A percentile compares a stretch with the other conserved stretches of the same genome.
These are phyloP conservation scores for Trichoderma aggressivum DNA, from an alignment of 2,329 filamentous ascomycete species.

Conservation along the genomic window DNA sequence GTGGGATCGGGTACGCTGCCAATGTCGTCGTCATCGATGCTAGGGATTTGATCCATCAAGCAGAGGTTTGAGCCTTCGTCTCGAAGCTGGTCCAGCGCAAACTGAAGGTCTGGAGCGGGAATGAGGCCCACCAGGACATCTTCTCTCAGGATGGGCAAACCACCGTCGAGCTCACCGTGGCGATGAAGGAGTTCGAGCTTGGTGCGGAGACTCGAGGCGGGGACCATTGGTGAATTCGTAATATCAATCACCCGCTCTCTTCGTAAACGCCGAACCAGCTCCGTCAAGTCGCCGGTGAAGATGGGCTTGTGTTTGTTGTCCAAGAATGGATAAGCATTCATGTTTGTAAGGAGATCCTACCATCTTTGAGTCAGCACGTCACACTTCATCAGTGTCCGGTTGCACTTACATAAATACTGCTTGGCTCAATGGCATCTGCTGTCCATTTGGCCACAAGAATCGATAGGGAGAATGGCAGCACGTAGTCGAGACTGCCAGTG, in stretches of 20 bases:
- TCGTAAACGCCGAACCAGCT: slow-evolving; percentile 75
- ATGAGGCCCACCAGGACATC: slow-evolving; percentile 84
- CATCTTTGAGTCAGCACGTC: slow-evolving; percentile 21
- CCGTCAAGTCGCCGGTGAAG: slow-evolving; percentile 82
- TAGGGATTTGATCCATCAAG: slow-evolving; percentile 70
- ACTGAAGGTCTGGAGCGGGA: slow-evolving; percentile 90
- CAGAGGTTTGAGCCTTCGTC: slow-evolving; percentile 73
- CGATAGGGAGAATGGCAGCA: slow-evolving; percentile 87
- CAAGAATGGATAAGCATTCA: slow-evolving; percentile 97
- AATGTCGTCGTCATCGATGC: slow-evolving; percentile 62
- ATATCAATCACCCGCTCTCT: slow-evolving; percentile 84
- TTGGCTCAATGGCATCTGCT: slow-evolving; percentile 87
- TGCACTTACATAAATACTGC: slow-evolving; percentile 77
- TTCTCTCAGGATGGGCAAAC: slow-evolving; percentile 78
- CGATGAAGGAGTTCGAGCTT: slow-evolving; percentile 81
- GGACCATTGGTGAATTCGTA: slow-evolving; percentile 73
- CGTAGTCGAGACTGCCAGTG: slow-evolving; percentile 91
- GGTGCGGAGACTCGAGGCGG: slow-evolving; percentile 69
- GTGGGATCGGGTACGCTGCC: slow-evolving; percentile 60
- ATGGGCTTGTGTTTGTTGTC: slow-evolving; percentile 92
- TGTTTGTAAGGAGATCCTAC: slow-evolving; percentile 84
- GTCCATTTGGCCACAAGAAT: slow-evolving; percentile 98
- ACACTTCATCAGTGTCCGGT: slow-evolving; percentile 40
- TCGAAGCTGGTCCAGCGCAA: slow-evolving; percentile 77
- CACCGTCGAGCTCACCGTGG: slow-evolving; percentile 87